Conservation (phyloP, 2,329 filamentous ascomycete species). For the Paraconiothyrium brasiliense region DNA sequence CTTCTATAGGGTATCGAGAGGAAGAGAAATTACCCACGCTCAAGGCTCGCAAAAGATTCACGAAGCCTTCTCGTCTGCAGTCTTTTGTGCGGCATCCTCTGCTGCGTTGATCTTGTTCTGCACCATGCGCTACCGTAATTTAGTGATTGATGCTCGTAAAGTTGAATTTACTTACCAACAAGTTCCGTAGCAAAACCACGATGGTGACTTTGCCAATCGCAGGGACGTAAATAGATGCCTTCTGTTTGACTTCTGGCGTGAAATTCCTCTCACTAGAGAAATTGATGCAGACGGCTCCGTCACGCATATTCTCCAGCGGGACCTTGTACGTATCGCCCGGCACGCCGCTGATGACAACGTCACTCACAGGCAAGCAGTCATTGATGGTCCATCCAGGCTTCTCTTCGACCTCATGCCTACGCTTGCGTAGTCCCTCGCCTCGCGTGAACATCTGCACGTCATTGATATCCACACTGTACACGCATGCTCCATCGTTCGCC, state of each 20-base stretch:
- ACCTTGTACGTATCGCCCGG: conserved; percentile 91
- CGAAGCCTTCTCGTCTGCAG: conserved; percentile 31
- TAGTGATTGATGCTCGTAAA: conserved; percentile 19
- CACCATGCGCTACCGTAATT: conserved; percentile 51
- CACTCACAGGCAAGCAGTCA: conserved; percentile 84
- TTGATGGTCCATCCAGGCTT: conserved; percentile 81
- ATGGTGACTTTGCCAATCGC: conserved; percentile 98
- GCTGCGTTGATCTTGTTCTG: conserved; percentile 53
- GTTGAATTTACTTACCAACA: conserved; percentile 71
- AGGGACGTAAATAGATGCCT: conserved; percentile 95
- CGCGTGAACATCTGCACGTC: conserved; percentile 93
- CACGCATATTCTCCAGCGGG: conserved; percentile 80
- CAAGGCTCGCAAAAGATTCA: conserved; percentile 9
- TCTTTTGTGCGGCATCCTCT: conserved; percentile 32
- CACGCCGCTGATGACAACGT: conserved; percentile 94
- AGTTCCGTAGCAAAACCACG: conserved; percentile 85
- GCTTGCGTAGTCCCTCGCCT: conserved; percentile 84
- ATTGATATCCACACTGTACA: conserved; percentile 93
- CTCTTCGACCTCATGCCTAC: conserved; percentile 85
- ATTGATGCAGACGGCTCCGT: conserved; percentile 98
- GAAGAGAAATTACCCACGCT: not conserved
- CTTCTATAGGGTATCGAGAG: conserved; percentile 16
- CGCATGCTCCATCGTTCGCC: conserved; percentile 93
- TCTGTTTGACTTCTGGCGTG: conserved; percentile 87
- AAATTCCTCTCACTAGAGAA: conserved; percentile 98